Conservation (phyloP, 768 basidiomycete species). For the Pleurotus sapidus region DNA sequence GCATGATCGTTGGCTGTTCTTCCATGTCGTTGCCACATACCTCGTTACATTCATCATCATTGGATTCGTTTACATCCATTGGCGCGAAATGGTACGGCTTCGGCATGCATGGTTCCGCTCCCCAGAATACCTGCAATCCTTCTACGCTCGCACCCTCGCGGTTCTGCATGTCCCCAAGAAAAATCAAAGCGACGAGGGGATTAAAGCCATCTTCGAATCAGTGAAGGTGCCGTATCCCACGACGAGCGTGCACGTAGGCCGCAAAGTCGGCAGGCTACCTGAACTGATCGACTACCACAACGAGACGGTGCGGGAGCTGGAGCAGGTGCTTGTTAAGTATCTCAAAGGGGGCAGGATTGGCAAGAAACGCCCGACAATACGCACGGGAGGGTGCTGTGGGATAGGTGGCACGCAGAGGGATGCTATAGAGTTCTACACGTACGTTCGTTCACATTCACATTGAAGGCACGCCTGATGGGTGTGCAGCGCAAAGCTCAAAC, state of each 20-base stretch:
- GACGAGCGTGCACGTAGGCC: slow-evolving; percentile 85
- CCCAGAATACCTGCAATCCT: slow-evolving; percentile 82
- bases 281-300: slow-evolving; percentile 92
- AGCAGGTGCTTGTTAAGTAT: slow-evolving; percentile 85
- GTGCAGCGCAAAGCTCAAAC: slow-evolving; percentile 49
- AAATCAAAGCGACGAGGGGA: slow-evolving; percentile 81
- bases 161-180: slow-evolving; percentile 78
- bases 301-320: slow-evolving; percentile 89
- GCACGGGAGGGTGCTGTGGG: slow-evolving; percentile 76
- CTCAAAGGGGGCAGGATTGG: slow-evolving; percentile 80
- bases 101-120: slow-evolving; percentile 88
- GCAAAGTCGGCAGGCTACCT: slow-evolving; percentile 84
- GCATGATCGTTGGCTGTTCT: slow-evolving; percentile 67
- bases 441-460: slow-evolving; percentile 24
- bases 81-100: slow-evolving; percentile 75
- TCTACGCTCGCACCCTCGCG: slow-evolving; percentile 92
- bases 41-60: slow-evolving; percentile 74
- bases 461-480: not conserved
- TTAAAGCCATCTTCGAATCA: slow-evolving; percentile 70
- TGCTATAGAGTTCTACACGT: slow-evolving; percentile 94
- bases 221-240: slow-evolving; percentile 86
- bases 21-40: slow-evolving; percentile 83
- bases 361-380: slow-evolving; percentile 78
- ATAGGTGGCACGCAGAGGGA: slow-evolving; percentile 84
- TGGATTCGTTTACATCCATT: slow-evolving; percentile 69